Conservation (phyloP, 129 eudicot genomes). For the Rutidosis leptorrhynchoides region DNA sequence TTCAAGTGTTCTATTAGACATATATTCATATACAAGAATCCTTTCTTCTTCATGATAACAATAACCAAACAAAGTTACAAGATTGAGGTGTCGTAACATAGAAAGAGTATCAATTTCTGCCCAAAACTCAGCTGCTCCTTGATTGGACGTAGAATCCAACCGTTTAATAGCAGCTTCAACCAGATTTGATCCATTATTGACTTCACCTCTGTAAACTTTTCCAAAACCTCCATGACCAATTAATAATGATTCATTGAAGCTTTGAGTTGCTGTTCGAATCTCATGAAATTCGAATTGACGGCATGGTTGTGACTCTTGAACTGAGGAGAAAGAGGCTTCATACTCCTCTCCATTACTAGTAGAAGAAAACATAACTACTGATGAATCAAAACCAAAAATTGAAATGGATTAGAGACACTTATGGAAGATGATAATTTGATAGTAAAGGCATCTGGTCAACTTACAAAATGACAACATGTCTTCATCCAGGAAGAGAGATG, state of each 20-base stretch:
- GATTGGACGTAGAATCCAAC: neutral
- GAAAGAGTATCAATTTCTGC: neutral
- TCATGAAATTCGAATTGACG: neutral
- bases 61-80: constrained; percentile 11
- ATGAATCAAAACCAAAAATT: neutral
- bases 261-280: neutral
- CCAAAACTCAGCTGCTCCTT: neutral
- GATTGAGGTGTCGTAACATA: neutral
- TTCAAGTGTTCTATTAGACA: constrained; percentile 7
- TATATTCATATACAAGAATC: constrained; percentile 7
- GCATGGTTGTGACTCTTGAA: constrained; percentile 14
- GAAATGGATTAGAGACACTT: neutral
- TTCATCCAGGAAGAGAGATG: constrained; percentile 2
- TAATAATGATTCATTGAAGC: constrained; percentile 1
- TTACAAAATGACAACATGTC: neutral
- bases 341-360: neutral
- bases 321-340: neutral
- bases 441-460: neutral
- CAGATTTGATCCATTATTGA: neutral
- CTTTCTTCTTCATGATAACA: neutral
- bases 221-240: constrained; percentile 9
- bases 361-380: neutral
- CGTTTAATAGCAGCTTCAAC: constrained; percentile 8
- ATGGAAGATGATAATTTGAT: neutral
- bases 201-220: constrained; percentile 1